phyloP scores from a whole-genome alignment of 768 basidiomycete species.

The Lentinula lateritia region DNA sequence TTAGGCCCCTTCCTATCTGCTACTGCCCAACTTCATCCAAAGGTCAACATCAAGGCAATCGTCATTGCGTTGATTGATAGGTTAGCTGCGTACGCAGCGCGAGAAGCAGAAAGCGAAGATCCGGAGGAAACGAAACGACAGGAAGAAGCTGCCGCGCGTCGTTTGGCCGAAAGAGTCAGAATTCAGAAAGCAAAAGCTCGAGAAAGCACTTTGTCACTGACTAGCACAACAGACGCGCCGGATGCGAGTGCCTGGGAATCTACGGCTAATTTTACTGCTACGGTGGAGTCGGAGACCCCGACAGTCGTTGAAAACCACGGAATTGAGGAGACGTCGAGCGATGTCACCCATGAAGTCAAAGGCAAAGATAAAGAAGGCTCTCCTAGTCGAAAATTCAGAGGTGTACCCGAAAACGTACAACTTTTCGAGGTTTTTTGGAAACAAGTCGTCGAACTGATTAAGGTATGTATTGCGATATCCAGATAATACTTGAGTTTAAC shows the following conservation, averaged over 20 bases:
- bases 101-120: constrained; percentile 95
- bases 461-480: constrained; percentile 43
- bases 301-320: neutral
- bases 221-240: constrained; percentile 26
- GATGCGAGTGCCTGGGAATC: constrained; percentile 42
- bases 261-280: constrained; percentile 29
- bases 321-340: constrained; percentile 8
- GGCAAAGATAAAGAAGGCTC: constrained; percentile 57
- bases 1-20: constrained; percentile 96
- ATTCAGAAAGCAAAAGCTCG: constrained; percentile 60
- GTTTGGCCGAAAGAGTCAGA: constrained; percentile 84
- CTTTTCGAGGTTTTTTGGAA: constrained; percentile 99
- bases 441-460: constrained; percentile 96
- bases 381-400: constrained; percentile 80
- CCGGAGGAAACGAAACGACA: constrained; percentile 91
- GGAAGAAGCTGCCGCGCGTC: constrained; percentile 87
- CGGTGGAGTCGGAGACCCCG: constrained; percentile 11
- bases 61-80: constrained; percentile 97
- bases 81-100: constrained; percentile 90
- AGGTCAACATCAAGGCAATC: constrained; percentile 98
- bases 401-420: constrained; percentile 91
- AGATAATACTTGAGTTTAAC: constrained; percentile 4
- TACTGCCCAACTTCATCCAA: constrained; percentile 93
- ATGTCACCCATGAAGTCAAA: constrained; percentile 29
- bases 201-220: constrained; percentile 37